Evolutionary conservation across 2,329 filamentous ascomycete genomes (phyloP), one percentile per base, ranked within the genome.

Genomic region (Arthrobotrys musiformis): DNA sequence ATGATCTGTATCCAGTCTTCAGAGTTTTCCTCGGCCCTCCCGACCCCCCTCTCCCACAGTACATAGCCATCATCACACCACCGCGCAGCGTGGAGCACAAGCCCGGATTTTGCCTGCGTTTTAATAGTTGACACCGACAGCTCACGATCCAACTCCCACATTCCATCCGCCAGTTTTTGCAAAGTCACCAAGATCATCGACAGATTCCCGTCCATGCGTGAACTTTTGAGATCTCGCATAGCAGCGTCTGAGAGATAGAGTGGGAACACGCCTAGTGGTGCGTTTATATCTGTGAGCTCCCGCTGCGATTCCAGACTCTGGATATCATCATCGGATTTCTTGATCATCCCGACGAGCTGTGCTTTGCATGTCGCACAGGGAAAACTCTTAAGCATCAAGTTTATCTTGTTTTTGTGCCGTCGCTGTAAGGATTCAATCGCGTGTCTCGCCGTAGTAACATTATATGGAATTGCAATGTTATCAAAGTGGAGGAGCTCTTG

Each of bases 1-100:
- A 68, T n/a, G n/a, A 68, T 58, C 26, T 68, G 63, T n/a, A 24
- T 68, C 63, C 63, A 68, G 24, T 68, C 48, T 19, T 58, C 63
- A 13, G 63, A 26, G 7, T 33, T 35, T n/a, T 48, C 63, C 40
- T 48, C 35, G 4, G 15, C 8, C 37, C 63, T 68, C 15, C 48
- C 63, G 13, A 68, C 40, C 11, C 63, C 63, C 9, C 63, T 7
- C 48, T 68, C 63, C 63, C 63, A 68, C 7, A 68, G 24, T 22
- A 68, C 37, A 9, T 58, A 68, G 28, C 63, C 35, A 8, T 58
- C 48, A n/a, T 11, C 8, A 8, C 37, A 15, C 63, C 63, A 68
- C n/a, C n/a, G 48, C 4, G 50, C 63, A 4, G 61, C 44, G 26
- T 30, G 61, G 11, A 64, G 33, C 11, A 64, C 33, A 1, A 44